Base-by-base conservation (phyloP, 2,329 filamentous ascomycete genomes). In the Periconia macrospinosa region DNA sequence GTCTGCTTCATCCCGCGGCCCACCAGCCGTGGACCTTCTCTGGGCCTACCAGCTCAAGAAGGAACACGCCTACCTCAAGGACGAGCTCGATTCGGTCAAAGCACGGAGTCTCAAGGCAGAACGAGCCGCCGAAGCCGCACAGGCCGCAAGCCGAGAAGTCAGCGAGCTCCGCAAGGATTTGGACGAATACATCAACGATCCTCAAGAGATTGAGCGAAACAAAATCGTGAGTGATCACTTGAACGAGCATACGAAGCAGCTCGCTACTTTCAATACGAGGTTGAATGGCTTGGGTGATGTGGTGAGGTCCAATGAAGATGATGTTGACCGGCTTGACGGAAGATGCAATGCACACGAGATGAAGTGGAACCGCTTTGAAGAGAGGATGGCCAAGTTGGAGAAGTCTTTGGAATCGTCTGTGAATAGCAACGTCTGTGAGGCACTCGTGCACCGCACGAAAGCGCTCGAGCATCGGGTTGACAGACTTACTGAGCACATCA, bases 31-130 rank as follows among this genome's bases (percentile, higher is more conserved):
- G 18, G 33, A 48, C 35, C 33, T 41, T n/a, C 33, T 48, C 6
- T 30, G 33, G 14, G 19, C 19, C 13, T n/a, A 18, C 17, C 46
- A 48, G 20, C 47, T 46, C 13, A 41, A 47, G 37, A 23, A 48
- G 6, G 30, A 49, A 40, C 41, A 52, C 51, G 57, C 48, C 18
- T 50, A 63, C 42, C 58, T 75, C 11, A 37, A 37, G 33, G 33
- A 13, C 5, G 33, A 37, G 33, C 33, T 37, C 33, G 15, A n/a
- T 37, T 37, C 33, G 11, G 33, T 37, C 33, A 37, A 37, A 37
- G 35, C 10, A 6, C 41, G 35, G 11, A 41, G 53, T 13, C 35
- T 23, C 6, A 43, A 23, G 15, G 42, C 49, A n/a, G 35, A 55
- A 20, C 35, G 46, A 30, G 46, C 49, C 5, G 33, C 49, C 8